Evolutionary conservation across 2,329 filamentous ascomycete species (phyloP).

Genomic region (Grosmannia huntii): DNA sequence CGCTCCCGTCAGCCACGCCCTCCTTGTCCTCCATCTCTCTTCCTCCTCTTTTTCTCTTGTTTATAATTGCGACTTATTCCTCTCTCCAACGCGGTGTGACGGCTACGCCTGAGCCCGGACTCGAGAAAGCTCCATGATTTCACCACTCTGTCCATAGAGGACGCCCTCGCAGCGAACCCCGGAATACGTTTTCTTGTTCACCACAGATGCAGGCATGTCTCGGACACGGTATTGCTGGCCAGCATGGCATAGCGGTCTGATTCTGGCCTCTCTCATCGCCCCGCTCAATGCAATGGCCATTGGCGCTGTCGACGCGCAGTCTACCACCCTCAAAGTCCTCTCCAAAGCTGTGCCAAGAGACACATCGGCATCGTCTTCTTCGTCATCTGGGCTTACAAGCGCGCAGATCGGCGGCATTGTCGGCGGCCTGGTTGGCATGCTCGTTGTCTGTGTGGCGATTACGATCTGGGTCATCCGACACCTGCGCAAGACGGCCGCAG

Average conservation of each 20-base stretch:
- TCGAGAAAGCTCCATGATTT: too few species aligned
- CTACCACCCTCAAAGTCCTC: neutral
- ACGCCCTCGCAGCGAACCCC: too few species aligned
- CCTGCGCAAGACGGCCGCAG: constrained; percentile 31
- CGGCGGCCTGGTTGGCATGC: constrained; percentile 33
- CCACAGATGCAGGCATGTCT: neutral
- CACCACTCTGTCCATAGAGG: too few species aligned
- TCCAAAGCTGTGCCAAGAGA: constrained; percentile 13
- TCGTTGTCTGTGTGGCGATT: constrained; percentile 33
- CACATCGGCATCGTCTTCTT: constrained; percentile 3
- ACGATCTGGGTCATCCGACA: constrained; percentile 37
- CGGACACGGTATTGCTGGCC: neutral
- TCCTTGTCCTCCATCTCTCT: neutral
- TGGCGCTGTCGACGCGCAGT: neutral
- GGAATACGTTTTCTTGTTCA: neutral
- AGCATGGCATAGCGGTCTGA: neutral
- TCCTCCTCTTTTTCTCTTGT: neutral
- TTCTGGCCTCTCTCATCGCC: neutral
- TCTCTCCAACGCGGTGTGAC: neutral
- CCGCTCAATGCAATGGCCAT: neutral
- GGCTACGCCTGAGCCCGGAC: neutral
- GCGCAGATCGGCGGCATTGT: constrained; percentile 40
- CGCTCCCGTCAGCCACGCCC: neutral
- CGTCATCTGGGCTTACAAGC: constrained; percentile 20
- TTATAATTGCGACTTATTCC: neutral